These are phyloP conservation scores for Zymoseptoria pseudotritici DNA, from an alignment of 2,329 filamentous ascomycete species.

Conservation along the genomic window DNA sequence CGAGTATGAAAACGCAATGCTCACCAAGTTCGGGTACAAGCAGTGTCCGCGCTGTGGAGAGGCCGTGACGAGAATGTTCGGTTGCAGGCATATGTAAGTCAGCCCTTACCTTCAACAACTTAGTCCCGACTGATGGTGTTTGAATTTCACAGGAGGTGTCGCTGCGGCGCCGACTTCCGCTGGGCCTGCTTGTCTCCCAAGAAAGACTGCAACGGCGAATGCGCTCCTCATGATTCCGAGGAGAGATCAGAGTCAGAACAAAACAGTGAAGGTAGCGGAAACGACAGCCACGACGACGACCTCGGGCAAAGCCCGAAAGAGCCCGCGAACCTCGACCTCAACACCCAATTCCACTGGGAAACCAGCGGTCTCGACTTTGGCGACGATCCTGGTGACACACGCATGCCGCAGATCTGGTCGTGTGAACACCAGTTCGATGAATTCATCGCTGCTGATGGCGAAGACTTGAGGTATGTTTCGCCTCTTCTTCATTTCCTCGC, in stretches of 20 bases:
- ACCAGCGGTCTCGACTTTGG: slow-evolving; percentile 28
- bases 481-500: too few relatives aligned
- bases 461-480: slow-evolving; percentile 13
- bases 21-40: slow-evolving; percentile 42
- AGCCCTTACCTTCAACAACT: background rate
- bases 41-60: slow-evolving; percentile 43
- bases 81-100: slow-evolving; percentile 39
- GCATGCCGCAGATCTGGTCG: slow-evolving; percentile 18
- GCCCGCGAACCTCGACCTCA: slow-evolving; percentile 30
- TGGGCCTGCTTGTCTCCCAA: slow-evolving; percentile 36
- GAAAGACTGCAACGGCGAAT: slow-evolving; percentile 24
- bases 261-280: too few relatives aligned
- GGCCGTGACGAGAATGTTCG: slow-evolving; percentile 44
- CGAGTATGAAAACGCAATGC: slow-evolving; percentile 30
- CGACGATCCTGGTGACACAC: slow-evolving; percentile 29
- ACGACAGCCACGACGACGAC: too few relatives aligned
- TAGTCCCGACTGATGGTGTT: background rate
- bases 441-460: slow-evolving; percentile 5
- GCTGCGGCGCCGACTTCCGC: slow-evolving; percentile 46
- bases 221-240: too few relatives aligned
- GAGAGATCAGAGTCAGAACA: too few relatives aligned
- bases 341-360: slow-evolving; percentile 28
- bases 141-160: slow-evolving; percentile 27
- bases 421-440: slow-evolving; percentile 18
- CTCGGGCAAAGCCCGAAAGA: background rate